Evolutionary conservation across 257 asterid genomes (phyloP).

Genomic region (Galeopsis tetrahit): DNA sequence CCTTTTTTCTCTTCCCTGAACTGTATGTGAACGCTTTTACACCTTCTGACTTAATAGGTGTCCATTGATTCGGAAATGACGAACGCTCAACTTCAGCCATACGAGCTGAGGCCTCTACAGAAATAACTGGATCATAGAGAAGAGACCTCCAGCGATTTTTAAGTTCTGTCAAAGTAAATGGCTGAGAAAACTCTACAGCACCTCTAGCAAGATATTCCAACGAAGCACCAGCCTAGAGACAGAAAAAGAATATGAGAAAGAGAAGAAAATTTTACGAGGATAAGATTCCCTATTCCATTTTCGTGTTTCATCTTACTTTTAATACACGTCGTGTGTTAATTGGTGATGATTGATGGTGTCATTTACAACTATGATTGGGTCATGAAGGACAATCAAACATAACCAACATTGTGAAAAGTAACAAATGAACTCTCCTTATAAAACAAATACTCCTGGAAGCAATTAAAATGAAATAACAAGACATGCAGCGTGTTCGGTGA

Average conservation of each 20-base stretch:
- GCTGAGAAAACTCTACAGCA: conserved; percentile 74
- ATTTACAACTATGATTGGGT: background rate
- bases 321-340: background rate
- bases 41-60: conserved; percentile 41
- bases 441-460: background rate
- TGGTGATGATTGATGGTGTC: conserved; percentile 1
- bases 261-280: conserved; percentile 3
- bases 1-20: conserved; percentile 61
- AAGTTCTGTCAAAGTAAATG: conserved; percentile 64
- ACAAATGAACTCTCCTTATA: conserved; percentile 1
- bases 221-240: conserved; percentile 78
- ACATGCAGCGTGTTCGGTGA: background rate
- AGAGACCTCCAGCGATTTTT: conserved; percentile 82
- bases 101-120: conserved; percentile 56
- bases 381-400: conserved; percentile 8
- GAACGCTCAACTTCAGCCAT: conserved; percentile 58
- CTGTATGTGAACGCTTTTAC: conserved; percentile 41
- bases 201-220: conserved; percentile 90
- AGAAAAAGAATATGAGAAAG: conserved; percentile 3
- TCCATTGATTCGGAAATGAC: conserved; percentile 41
- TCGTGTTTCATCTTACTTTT: background rate
- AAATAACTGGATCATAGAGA: conserved; percentile 73
- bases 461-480: background rate
- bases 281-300: background rate
- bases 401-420: conserved; percentile 10